phyloP scores from a whole-genome alignment of 2,329 filamentous ascomycete genomes.

The Ophiosphaerella narmari region DNA sequence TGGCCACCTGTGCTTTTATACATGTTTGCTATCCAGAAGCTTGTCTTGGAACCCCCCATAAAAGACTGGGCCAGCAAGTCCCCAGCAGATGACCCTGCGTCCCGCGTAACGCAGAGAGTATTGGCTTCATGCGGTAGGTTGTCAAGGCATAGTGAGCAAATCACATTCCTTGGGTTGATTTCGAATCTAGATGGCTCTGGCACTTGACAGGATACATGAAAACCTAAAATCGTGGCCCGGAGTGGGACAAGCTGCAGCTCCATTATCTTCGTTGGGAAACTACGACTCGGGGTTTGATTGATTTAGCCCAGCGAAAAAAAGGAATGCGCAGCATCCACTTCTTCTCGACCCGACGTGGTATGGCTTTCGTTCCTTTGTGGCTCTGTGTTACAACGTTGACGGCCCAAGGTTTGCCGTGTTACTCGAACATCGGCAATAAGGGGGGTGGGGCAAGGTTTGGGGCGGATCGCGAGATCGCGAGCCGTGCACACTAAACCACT shows the following conservation, averaged over 20 bases:
- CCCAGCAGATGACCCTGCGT: slow-evolving; percentile 11
- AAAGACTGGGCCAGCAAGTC: slow-evolving; percentile 3
- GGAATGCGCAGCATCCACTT: too few relatives aligned
- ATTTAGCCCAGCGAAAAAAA: too few relatives aligned
- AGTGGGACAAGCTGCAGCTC: slow-evolving; percentile 9
- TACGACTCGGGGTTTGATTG: too few relatives aligned
- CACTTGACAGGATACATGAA: not conserved
- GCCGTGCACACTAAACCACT: not conserved
- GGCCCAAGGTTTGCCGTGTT: too few relatives aligned
- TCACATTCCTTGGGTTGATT: not conserved
- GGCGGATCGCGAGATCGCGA: too few relatives aligned
- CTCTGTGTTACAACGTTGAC: too few relatives aligned
- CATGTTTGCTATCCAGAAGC: slow-evolving; percentile 7
- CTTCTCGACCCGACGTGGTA: too few relatives aligned
- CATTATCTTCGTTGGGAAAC: too few relatives aligned
- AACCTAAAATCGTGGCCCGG: slow-evolving; percentile 2
- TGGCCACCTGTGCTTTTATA: slow-evolving; percentile 4
- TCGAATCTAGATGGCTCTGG: slow-evolving; percentile 1
- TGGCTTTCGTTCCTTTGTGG: too few relatives aligned
- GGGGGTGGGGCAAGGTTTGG: not conserved
- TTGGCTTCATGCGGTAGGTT: slow-evolving; percentile 8
- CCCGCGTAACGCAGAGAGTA: slow-evolving; percentile 3
- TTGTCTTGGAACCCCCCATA: not conserved
- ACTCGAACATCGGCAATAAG: not conserved
- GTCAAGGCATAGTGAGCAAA: not conserved